Base-by-base conservation (phyloP, 2,329 filamentous ascomycete species). In the Calonectria multiphialidica region DNA sequence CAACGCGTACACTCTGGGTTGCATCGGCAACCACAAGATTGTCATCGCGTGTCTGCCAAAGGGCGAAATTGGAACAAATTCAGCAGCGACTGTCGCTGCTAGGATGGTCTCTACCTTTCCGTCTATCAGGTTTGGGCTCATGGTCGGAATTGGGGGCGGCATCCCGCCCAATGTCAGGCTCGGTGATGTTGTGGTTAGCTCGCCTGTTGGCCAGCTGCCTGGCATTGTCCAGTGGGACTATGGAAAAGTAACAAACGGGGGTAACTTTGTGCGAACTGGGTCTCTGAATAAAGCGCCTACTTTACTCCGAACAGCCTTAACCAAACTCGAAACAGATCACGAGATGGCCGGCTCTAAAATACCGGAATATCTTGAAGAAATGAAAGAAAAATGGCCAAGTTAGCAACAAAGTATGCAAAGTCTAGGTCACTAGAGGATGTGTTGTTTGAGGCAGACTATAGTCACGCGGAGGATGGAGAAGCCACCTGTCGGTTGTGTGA, bases 1-100 rank as follows among this genome's bases (percentile, higher is more conserved):
- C 4, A 74, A 72, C 15, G 30, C 55, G 1, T 74, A 74, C 2
- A 70, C 49, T 10, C 44, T 72, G 1, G 72, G 70, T 0, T 59
- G 3, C 13, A 53, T 74, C 1, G 40, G 59, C 16, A 28, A 25
- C 1, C 72, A 74, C 3, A 67, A 74, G 12, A 37, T 74, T 1
- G 70, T 57, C 0, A 53, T 72, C 1, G 42, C 66, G 4, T 64
- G 42, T 16, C 13, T 62, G 3, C 64, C 59, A 0, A 13, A 53
- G 1, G 65, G 45, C 16, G 16, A 16, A 21, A 42, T 30, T 10
- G 71, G 71, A 2, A 57, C 18, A 10, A 53, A 18, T 6, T 7
- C 57, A 1, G 64, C 64, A 1, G 50, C 71, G 1, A 44, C 35
- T 0, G 50, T 68, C 7, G 37, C n/a, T 2, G 64, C n/a, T 5